phyloP scores from a whole-genome alignment of 306 rosid species.

The Echinosophora koreensis region DNA sequence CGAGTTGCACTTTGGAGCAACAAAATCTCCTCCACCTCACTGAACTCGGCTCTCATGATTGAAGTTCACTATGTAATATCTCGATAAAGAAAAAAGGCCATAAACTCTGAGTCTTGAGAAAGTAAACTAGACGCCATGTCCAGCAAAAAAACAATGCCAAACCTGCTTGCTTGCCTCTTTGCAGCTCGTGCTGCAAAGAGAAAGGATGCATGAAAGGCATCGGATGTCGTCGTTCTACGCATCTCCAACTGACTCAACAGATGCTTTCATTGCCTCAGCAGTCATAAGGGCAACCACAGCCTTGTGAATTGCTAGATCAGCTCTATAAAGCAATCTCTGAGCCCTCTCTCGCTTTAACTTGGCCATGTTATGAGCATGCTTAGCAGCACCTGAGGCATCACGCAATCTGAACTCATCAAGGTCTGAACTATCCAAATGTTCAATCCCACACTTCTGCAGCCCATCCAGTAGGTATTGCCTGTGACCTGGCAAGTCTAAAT shows the following conservation, averaged over 20 bases:
- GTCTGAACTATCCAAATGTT: constrained; percentile 68
- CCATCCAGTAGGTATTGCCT: constrained; percentile 57
- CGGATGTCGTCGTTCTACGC: constrained; percentile 38
- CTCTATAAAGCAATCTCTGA: constrained; percentile 68
- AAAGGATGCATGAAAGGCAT: neutral
- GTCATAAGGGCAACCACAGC: constrained; percentile 89
- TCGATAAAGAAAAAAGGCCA: constrained; percentile 40
- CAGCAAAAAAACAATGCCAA: constrained; percentile 45
- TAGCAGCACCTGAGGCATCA: constrained; percentile 71
- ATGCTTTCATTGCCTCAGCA: constrained; percentile 84
- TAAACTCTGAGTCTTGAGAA: constrained; percentile 35
- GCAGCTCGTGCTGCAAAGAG: constrained; percentile 36
- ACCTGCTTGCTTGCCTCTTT: constrained; percentile 41
- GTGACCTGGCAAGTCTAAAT: constrained; percentile 58
- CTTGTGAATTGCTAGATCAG: constrained; percentile 88
- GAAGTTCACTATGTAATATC: constrained; percentile 48
- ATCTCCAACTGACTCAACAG: constrained; percentile 55
- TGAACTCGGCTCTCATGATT: constrained; percentile 47
- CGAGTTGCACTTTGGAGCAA: constrained; percentile 44
- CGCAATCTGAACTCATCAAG: constrained; percentile 72
- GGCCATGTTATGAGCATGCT: constrained; percentile 68
- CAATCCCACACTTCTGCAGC: constrained; percentile 58
- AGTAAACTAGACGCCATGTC: constrained; percentile 54
- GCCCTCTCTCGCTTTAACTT: constrained; percentile 79
- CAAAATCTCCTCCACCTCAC: constrained; percentile 43